A percentile compares a stretch with the other conserved stretches of the same genome.
Conservation (phyloP, 345 rosid genomes). For the Citrus inodora region DNA sequence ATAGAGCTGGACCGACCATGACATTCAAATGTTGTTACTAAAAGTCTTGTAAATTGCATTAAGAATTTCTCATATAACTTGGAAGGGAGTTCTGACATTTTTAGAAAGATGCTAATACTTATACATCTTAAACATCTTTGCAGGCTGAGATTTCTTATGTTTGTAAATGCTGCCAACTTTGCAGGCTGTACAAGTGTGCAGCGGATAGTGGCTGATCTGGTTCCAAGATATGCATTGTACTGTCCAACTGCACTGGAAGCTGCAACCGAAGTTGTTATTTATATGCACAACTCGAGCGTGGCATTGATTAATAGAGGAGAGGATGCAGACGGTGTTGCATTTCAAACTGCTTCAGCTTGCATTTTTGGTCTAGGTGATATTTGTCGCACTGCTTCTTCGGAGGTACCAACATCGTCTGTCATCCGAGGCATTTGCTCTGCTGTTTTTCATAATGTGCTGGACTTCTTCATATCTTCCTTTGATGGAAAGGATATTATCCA, state of each 20-base stretch:
- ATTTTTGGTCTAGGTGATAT: slow-evolving; percentile 82
- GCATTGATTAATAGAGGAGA: slow-evolving; percentile 50
- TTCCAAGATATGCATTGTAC: slow-evolving; percentile 80
- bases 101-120: neutral
- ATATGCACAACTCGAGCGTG: slow-evolving; percentile 57
- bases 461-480: slow-evolving; percentile 60
- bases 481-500: slow-evolving; percentile 49
- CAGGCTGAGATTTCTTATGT: slow-evolving; percentile 2
- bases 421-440: slow-evolving; percentile 57
- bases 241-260: slow-evolving; percentile 81
- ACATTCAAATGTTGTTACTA: neutral
- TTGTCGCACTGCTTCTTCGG: slow-evolving; percentile 60
- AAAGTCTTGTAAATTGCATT: neutral
- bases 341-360: slow-evolving; percentile 79
- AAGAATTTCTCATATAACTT: neutral
- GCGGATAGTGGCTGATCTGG: slow-evolving; percentile 78
- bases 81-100: neutral
- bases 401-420: slow-evolving; percentile 44
- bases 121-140: neutral
- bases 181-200: slow-evolving; percentile 90
- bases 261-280: slow-evolving; percentile 60
- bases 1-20: neutral
- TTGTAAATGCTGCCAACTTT: slow-evolving; percentile 15
- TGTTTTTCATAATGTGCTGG: slow-evolving; percentile 68
- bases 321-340: slow-evolving; percentile 70